Conservation (phyloP, 495 filamentous ascomycete genomes). For the Parachaetomium inaequale region DNA sequence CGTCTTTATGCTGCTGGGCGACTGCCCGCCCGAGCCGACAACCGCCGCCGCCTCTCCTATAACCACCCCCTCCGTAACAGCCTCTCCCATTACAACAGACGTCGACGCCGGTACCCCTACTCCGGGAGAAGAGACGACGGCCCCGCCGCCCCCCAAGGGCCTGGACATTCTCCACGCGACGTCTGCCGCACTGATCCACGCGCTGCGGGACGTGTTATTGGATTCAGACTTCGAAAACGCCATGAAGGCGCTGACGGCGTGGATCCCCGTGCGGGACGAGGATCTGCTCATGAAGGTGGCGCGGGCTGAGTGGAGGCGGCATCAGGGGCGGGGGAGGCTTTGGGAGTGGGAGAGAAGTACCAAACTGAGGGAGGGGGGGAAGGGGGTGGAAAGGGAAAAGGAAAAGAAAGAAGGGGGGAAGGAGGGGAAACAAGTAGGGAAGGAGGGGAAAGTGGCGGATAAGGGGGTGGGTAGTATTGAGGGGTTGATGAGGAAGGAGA, state of each 20-base stretch:
- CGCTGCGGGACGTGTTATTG: slow-evolving; percentile 83
- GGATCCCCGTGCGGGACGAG: slow-evolving; percentile 92
- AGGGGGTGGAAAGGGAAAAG: not conserved
- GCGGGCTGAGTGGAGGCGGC: slow-evolving; percentile 84
- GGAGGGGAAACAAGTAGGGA: not conserved
- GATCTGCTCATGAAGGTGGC: slow-evolving; percentile 92
- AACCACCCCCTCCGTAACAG: not conserved
- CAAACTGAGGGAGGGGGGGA: not conserved
- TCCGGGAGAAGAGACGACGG: slow-evolving; percentile 13
- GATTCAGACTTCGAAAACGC: slow-evolving; percentile 95
- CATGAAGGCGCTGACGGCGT: slow-evolving; percentile 96
- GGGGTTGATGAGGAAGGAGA: not conserved
- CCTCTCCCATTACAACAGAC: not conserved
- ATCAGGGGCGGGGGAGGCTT: slow-evolving; percentile 33
- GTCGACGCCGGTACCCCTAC: not conserved
- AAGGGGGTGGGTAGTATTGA: not conserved
- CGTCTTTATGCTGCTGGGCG: slow-evolving; percentile 95
- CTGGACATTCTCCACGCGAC: slow-evolving; percentile 90
- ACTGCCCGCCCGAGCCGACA: slow-evolving; percentile 40
- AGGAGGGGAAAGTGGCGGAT: not conserved
- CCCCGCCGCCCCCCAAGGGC: slow-evolving; percentile 47
- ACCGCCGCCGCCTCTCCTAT: slow-evolving; percentile 5
- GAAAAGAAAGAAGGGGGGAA: not conserved
- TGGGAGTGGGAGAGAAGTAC: not conserved
- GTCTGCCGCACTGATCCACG: slow-evolving; percentile 86